Evolutionary conservation across 495 filamentous ascomycete species (phyloP).

Genomic region (Penicillium steckii): DNA sequence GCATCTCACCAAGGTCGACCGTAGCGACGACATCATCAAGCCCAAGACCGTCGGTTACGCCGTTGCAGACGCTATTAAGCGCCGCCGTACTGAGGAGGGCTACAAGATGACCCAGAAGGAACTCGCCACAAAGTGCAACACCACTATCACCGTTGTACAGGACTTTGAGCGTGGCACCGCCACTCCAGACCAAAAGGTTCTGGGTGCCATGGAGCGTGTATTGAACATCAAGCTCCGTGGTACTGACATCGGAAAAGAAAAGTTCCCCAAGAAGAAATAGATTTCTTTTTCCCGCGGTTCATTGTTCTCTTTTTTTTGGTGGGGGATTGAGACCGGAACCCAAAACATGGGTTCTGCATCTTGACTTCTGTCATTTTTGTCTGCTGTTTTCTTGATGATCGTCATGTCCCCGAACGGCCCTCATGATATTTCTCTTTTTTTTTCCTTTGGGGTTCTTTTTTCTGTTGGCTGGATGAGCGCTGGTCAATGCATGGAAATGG

Average conservation of each 20-base stretch:
- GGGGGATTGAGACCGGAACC: constrained; percentile 21
- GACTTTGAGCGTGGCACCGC: constrained; percentile 84
- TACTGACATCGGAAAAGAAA: constrained; percentile 69
- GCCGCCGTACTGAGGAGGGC: constrained; percentile 66
- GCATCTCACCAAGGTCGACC: constrained; percentile 96
- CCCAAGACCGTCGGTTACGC: constrained; percentile 80
- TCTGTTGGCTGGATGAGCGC: constrained; percentile 41
- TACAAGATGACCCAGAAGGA: constrained; percentile 96
- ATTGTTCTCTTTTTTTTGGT: constrained; percentile 22
- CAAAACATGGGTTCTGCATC: constrained; percentile 18
- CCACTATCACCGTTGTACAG: constrained; percentile 72
- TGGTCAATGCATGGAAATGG: constrained; percentile 34
- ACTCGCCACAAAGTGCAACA: constrained; percentile 91
- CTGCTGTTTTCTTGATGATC: constrained; percentile 23
- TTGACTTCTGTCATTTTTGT: constrained; percentile 21
- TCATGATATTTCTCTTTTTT: constrained; percentile 15
- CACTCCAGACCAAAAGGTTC: constrained; percentile 80
- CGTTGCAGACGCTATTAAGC: constrained; percentile 80
- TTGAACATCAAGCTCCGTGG: constrained; percentile 85
- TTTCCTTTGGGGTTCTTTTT: constrained; percentile 18
- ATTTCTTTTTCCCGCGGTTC: constrained; percentile 22
- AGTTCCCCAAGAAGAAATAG: constrained; percentile 70
- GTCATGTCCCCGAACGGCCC: constrained; percentile 16
- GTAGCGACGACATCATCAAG: constrained; percentile 95
- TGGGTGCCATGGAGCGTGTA: constrained; percentile 75